Base-by-base conservation (phyloP, 441 rosid species). In the Adansonia madagascariensis region DNA sequence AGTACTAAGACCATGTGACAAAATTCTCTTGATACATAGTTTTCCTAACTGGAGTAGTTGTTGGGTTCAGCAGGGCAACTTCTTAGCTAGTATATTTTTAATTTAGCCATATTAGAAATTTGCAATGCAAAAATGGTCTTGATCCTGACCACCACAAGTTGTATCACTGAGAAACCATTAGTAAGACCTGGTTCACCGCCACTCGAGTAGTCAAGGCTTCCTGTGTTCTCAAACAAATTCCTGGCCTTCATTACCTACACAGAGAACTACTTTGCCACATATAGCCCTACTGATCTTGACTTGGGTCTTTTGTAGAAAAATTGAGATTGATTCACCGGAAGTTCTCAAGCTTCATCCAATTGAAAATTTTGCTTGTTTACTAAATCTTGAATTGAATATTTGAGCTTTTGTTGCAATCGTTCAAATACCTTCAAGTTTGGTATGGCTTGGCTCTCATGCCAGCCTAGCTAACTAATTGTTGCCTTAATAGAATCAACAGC, bases 391-490 rank as follows among this genome's bases (percentile, higher is more conserved):
- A 27, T 24, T 50, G 73, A 70, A 70, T 27, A 35, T 70, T 24
- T 70, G 41, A 50, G 46, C 60, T 70, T 50, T 70, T 50, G 22
- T 50, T 50, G 14, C 74, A 49, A 24, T 24, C 20, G 59, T 49
- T 49, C 73, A 49, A 60, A 10, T 60, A 60, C 65, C 35, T 59
- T 31, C 35, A 59, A 24, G 57, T 24, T 68, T 69, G 41, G 57
- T 49, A 49, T 69, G 44, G 18, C 20, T 12, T 49, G 39, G 59
- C 41, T 69, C 22, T 24, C 4, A 49, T 22, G 59, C 20, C 20
- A 6, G 6, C 73, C 20, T 69, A 69, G 59, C 59, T 69, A 69
- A 47, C 65, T 61, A 61, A 14, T 24, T 49, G 43, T 57, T 0
- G n/a, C 12, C 11, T 68, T 39, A 68, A 11, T 4, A 60, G 39